These are phyloP conservation scores for Cinnamomum chago DNA, from an alignment of 164 flowering plant species.

Conservation along the genomic window DNA sequence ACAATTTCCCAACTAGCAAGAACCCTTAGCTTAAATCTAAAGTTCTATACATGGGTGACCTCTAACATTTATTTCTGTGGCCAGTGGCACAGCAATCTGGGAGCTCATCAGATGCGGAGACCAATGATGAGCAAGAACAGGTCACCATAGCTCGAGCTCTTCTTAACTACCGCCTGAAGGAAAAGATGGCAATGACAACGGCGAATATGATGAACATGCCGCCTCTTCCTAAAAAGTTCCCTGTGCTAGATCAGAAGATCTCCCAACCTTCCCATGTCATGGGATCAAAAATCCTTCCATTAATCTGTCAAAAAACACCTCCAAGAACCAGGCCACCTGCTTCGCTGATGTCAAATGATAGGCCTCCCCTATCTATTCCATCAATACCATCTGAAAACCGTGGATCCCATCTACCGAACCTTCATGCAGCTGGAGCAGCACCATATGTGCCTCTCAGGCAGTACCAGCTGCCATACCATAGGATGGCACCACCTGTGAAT, in stretches of 20 bases:
- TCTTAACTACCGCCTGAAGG: constrained; percentile 62
- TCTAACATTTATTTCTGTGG: background rate
- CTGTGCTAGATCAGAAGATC: constrained; percentile 42
- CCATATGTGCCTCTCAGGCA: constrained; percentile 72
- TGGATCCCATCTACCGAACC: constrained; percentile 37
- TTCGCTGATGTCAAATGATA: constrained; percentile 17
- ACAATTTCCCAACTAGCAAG: too few species aligned
- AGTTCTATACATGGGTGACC: background rate
- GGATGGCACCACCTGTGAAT: constrained; percentile 83
- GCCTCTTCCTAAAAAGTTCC: constrained; percentile 54
- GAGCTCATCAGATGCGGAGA: constrained; percentile 60
- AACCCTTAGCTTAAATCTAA: too few species aligned
- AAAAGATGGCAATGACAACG: constrained; percentile 43
- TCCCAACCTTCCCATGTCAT: constrained; percentile 53
- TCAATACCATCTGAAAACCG: constrained; percentile 30
- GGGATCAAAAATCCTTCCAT: constrained; percentile 83
- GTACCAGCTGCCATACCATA: constrained; percentile 43
- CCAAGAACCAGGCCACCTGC: constrained; percentile 33
- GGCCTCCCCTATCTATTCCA: constrained; percentile 16
- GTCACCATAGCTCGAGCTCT: constrained; percentile 85
- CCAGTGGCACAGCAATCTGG: constrained; percentile 76
- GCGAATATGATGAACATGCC: constrained; percentile 32
- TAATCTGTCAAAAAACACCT: constrained; percentile 56
- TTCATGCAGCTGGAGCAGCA: constrained; percentile 58
- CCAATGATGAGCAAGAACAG: constrained; percentile 85